Conservation (phyloP, 2,329 filamentous ascomycete species). For the Penicillium sp. region DNA sequence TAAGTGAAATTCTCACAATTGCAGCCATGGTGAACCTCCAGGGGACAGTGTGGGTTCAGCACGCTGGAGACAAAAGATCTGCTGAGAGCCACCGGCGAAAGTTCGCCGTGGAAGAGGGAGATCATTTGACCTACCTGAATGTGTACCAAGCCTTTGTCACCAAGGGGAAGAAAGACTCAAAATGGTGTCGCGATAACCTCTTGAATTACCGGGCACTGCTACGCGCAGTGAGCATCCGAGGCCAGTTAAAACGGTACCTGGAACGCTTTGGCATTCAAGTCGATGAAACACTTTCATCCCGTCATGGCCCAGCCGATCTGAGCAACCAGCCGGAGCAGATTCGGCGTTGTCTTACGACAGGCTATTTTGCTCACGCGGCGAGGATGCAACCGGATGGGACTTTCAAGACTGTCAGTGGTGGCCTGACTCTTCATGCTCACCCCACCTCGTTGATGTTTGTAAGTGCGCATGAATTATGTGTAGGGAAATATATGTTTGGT, state of each 20-base stretch:
- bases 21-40: conserved; percentile 91
- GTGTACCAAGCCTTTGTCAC: conserved; percentile 88
- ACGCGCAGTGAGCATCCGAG: conserved; percentile 79
- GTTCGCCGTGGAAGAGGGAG: conserved; percentile 90
- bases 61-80: conserved; percentile 72
- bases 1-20: conserved; percentile 85
- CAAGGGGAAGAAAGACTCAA: conserved; percentile 75
- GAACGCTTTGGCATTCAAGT: conserved; percentile 76
- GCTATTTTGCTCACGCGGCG: conserved; percentile 91
- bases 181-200: conserved; percentile 83
- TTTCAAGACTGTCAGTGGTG: conserved; percentile 80
- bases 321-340: conserved; percentile 68
- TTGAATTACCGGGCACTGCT: conserved; percentile 84
- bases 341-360: conserved; percentile 77
- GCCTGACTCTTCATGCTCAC: conserved; percentile 77
- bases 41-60: conserved; percentile 77
- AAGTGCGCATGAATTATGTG: conserved; percentile 33
- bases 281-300: conserved; percentile 57
- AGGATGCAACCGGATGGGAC: conserved; percentile 91
- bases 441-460: conserved; percentile 89
- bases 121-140: conserved; percentile 89
- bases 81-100: conserved; percentile 73
- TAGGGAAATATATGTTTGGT: neutral
- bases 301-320: conserved; percentile 32
- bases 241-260: conserved; percentile 81